Conservation (phyloP, 805 yeast genomes). For the Candida loeiensis region DNA sequence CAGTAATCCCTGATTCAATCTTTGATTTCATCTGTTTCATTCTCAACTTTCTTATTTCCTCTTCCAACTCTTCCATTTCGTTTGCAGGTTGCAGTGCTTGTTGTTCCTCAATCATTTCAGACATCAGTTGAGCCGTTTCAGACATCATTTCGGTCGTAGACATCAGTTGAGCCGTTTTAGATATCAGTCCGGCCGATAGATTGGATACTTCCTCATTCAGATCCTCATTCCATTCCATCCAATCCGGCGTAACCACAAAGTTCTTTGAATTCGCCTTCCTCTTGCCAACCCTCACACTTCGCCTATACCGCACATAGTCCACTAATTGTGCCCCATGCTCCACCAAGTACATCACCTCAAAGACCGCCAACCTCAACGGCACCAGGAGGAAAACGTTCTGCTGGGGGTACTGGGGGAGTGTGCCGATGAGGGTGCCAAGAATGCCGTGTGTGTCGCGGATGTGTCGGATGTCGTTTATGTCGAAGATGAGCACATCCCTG, state of each 20-base stretch:
- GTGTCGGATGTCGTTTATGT: slow-evolving; percentile 47
- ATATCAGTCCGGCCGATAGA: not conserved
- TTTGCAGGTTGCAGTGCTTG: no score
- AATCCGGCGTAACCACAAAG: not conserved
- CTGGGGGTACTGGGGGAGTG: slow-evolving; percentile 87
- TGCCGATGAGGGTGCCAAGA: slow-evolving; percentile 76
- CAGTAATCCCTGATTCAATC: no score
- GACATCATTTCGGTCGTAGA: not conserved
- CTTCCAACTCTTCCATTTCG: not conserved
- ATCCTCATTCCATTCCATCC: not conserved
- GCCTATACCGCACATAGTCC: slow-evolving; percentile 29
- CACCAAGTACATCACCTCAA: slow-evolving; percentile 70
- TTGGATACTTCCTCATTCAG: not conserved
- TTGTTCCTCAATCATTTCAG: no score
- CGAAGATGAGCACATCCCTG: slow-evolving; percentile 52
- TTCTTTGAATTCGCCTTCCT: not conserved
- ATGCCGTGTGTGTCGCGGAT: slow-evolving; percentile 59
- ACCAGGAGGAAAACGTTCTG: slow-evolving; percentile 84
- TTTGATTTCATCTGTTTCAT: not conserved
- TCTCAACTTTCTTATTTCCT: no score
- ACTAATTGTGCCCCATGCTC: slow-evolving; percentile 42
- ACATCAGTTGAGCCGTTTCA: no score
- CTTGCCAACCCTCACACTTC: not conserved
- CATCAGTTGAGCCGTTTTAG: not conserved
- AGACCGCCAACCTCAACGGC: slow-evolving; percentile 70